Base-by-base conservation (phyloP, 441 rosid genomes). In the Hura crepitans region DNA sequence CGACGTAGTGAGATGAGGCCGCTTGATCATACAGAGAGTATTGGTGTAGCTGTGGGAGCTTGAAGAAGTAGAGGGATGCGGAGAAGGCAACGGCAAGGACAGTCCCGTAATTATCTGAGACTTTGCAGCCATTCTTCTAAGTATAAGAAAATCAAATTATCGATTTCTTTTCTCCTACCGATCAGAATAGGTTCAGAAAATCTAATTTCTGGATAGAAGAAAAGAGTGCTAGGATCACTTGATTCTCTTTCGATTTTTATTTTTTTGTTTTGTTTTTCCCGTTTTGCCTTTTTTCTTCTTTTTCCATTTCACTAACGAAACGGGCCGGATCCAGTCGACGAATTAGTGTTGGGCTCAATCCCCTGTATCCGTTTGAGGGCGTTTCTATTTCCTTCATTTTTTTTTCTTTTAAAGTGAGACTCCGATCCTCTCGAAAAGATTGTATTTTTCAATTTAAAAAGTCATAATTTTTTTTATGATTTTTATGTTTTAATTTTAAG, bases 41-140 rank as follows among this genome's bases (percentile, higher is more conserved):
- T 43, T 75, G 62, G 49, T 76, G 42, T 33, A 66, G 68, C 69
- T 61, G 65, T 50, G 22, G 23, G 70, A 56, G 25, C 58, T 25
- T 15, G 71, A 65, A 25, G 73, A 71, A 53, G 72, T 45, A 42
- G 79, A 67, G 55, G 75, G 51, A 64, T 83, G 70, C 27, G 80
- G 74, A 14, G 78, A 76, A 39, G 75, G 79, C 42, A 78, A 30
- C 18, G 82, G 82, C 62, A 78, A 23, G 27, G 77, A 51, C 33
- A 81, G 74, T 59, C 86, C 81, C 15, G 87, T 64, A 74, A 86
- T 62, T 68, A 82, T 37, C 47, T 82, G 86, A 11, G 87, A 78
- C 2, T 82, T 82, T 1, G 66, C 56, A 12, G 82, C 83, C 87
- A 82, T 86, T 70, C 6, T 56, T 27, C 27, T 0, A 6, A 42